Conservation (phyloP, 2,329 filamentous ascomycete genomes). For the Endoconidiophora polonica region DNA sequence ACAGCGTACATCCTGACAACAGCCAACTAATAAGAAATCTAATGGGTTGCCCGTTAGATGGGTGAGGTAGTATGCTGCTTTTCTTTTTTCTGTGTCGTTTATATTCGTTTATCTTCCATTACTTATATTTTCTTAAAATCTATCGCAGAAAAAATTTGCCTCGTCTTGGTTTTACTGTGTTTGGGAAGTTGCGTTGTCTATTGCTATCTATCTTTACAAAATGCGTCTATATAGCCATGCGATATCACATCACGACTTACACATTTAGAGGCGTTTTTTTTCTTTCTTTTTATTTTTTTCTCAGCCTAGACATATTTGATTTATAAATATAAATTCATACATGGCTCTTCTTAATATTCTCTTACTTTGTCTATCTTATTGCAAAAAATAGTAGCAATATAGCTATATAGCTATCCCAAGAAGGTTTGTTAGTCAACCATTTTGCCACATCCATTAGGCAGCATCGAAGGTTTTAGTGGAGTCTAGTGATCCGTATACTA, state of each 20-base stretch:
- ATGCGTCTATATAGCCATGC: no score
- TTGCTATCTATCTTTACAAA: no score
- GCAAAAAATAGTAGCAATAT: no score
- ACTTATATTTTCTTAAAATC: not conserved
- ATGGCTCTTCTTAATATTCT: not conserved
- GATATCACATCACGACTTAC: not conserved
- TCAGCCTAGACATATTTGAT: not conserved
- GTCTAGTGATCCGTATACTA: not conserved
- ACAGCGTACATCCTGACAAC: conserved; percentile 38
- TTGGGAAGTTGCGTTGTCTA: not conserved
- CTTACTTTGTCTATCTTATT: not conserved
- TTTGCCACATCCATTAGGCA: not conserved
- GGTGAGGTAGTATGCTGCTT: not conserved
- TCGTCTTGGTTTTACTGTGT: not conserved
- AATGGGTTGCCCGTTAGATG: not conserved
- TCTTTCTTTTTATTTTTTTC: not conserved
- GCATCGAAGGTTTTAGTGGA: not conserved
- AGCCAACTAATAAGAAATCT: conserved; percentile 22
- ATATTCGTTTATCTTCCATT: not conserved
- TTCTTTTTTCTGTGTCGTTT: conserved; percentile 5
- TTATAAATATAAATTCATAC: not conserved
- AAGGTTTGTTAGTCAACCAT: not conserved
- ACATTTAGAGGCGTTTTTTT: not conserved
- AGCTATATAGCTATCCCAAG: no score
- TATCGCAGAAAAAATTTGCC: not conserved